Percentiles rank a stretch among this genome's conserved stretches.
phyloP scores from a whole-genome alignment of 805 yeast genomes.

The Wickerhamiella sorbophila region DNA sequence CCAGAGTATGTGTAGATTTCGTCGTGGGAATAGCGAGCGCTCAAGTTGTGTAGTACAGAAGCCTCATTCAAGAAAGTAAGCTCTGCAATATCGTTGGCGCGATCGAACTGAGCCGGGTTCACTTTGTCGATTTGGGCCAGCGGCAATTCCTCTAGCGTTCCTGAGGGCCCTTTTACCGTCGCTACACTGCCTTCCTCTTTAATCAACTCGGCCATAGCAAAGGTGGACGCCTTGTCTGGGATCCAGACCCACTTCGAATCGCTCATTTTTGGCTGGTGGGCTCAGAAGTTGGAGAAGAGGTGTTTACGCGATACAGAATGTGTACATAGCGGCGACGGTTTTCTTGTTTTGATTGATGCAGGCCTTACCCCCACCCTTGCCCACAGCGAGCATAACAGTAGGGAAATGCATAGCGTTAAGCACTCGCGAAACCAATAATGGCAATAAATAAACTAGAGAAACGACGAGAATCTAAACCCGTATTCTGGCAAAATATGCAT shows the following conservation, averaged over 20 bases:
- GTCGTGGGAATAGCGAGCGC: constrained; percentile 62
- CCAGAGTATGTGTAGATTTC: constrained; percentile 90
- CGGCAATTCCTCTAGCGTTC: constrained; percentile 22
- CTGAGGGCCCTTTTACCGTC: constrained; percentile 16
- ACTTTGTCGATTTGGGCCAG: constrained; percentile 43
- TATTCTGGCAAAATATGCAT: too few species aligned
- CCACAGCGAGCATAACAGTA: neutral
- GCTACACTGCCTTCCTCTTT: constrained; percentile 27
- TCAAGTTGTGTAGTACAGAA: constrained; percentile 76
- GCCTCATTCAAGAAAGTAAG: constrained; percentile 90
- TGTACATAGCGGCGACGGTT: neutral
- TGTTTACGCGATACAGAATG: neutral
- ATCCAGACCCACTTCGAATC: constrained; percentile 60
- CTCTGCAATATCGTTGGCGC: constrained; percentile 90
- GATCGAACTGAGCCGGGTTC: constrained; percentile 82
- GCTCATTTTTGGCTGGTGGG: constrained; percentile 21
- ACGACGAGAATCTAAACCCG: too few species aligned
- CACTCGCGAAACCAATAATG: neutral
- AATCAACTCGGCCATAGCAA: constrained; percentile 7
- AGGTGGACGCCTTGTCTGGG: constrained; percentile 40
- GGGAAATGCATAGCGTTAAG: neutral
- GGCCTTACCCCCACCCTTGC: neutral
- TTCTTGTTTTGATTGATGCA: constrained; percentile 2
- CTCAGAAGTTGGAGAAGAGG: neutral
- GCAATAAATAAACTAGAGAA: too few species aligned